Evolutionary conservation across 1,284 basidiomycete species (phyloP), one percentile per base, ranked within the genome.

Genomic region (Cerioporus squamosus): DNA sequence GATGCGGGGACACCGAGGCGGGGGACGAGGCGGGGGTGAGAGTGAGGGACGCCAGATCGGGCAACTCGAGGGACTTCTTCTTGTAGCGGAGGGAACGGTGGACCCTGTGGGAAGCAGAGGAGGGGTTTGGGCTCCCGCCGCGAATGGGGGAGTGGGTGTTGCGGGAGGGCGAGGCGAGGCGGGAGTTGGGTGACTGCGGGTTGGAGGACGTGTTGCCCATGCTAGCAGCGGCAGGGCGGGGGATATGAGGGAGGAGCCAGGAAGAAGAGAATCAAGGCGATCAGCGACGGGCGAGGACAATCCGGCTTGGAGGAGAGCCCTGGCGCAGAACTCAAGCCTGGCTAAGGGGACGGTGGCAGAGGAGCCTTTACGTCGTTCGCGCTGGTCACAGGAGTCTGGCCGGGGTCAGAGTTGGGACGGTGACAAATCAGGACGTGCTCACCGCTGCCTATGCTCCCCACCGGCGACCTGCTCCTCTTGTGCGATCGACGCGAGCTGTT

Each of bases 41-140:
- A n/a, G 83, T 78, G 56, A 88, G 79, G 53, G 81, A 81, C 29
- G 86, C 86, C 65, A 92, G 84, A 77, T 91, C 90, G 56, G 90
- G 90, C 43, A 92, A 80, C 70, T 92, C 88, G 39, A 92, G 81
- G 0, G 86, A 88, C 68, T 81, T 85, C 76, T 89, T 90, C 79
- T 89, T 91, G 22, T 77, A 77, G 50, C 86, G 79, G 57, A 89
- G 76, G 45, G 86, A 86, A 60, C 75, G 77, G 69, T 82, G 81
- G 4, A 74, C 72, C 55, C 72, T 64, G 57, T 62, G 66, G 49
- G 68, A 55, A 49, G 66, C 49, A 26, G 72, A 51, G 38, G 63
- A 53, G 33, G 69, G 68, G 38, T 63, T 65, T 36, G 69, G 69
- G 60, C 66, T 70, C 55, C 67, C 69, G 39, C 66, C 66, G 56